phyloP scores from a whole-genome alignment of 148 eudicot genomes.

The Rhododendron griersonianum region DNA sequence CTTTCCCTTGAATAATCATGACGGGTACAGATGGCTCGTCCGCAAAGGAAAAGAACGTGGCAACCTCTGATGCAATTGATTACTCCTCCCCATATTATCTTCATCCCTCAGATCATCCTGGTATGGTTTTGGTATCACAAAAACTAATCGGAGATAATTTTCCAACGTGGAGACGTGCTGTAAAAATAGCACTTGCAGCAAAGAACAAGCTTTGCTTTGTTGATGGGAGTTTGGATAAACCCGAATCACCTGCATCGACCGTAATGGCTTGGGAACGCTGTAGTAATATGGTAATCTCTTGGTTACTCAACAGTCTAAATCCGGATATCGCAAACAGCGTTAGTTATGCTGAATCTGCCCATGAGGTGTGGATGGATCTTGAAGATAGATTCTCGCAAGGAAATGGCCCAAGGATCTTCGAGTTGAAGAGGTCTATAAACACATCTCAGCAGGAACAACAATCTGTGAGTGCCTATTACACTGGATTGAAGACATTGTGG shows the following conservation, averaged over 20 bases:
- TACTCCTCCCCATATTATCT: too few relatives aligned
- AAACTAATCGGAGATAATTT: too few relatives aligned
- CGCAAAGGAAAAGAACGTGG: too few relatives aligned
- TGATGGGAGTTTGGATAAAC: neutral
- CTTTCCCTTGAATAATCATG: too few relatives aligned
- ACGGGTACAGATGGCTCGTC: too few relatives aligned
- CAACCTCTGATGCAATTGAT: too few relatives aligned
- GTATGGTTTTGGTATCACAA: too few relatives aligned
- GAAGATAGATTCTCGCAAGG: neutral
- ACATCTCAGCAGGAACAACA: neutral
- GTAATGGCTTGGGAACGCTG: neutral
- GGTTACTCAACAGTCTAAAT: neutral
- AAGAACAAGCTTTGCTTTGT: too few relatives aligned
- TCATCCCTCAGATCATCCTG: too few relatives aligned
- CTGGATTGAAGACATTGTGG: neutral
- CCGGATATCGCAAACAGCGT: neutral
- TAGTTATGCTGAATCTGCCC: neutral
- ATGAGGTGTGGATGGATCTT: neutral
- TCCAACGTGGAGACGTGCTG: too few relatives aligned
- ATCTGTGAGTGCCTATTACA: neutral
- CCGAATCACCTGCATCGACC: neutral
- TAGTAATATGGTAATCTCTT: neutral
- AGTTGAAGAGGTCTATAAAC: neutral
- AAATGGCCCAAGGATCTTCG: neutral
- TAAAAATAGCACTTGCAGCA: too few relatives aligned